Evolutionary conservation across 495 filamentous ascomycete genomes (phyloP).

Genomic region (Talaromyces stipitatus): DNA sequence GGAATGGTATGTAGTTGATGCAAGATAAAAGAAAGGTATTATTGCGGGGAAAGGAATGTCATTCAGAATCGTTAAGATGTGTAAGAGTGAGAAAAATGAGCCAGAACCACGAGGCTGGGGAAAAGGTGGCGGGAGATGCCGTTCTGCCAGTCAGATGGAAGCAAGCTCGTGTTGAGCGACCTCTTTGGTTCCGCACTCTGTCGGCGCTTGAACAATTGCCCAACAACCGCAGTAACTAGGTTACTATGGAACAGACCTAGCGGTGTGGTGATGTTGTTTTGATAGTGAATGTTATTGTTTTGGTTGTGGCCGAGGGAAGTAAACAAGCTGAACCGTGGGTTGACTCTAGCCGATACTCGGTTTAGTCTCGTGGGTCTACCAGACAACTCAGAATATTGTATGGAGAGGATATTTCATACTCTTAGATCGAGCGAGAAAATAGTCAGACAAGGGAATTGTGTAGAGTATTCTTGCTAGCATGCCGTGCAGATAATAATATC

Average conservation of each 20-base stretch:
- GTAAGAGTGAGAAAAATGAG: not conserved
- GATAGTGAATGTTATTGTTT: not conserved
- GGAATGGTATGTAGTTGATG: not conserved
- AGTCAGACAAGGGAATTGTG: too few species aligned
- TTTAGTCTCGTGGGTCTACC: not conserved
- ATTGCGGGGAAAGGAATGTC: not conserved
- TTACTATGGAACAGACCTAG: not conserved
- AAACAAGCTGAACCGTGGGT: constrained; percentile 7
- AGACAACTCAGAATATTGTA: not conserved
- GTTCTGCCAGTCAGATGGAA: not conserved
- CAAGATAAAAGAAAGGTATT: not conserved
- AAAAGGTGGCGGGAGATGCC: constrained; percentile 6
- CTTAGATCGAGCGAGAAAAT: too few species aligned
- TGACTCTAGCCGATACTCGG: not conserved
- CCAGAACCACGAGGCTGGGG: constrained; percentile 6
- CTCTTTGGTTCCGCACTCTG: too few species aligned
- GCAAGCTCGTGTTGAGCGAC: too few species aligned
- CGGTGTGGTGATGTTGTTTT: not conserved
- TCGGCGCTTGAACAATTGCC: too few species aligned
- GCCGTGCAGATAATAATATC: too few species aligned
- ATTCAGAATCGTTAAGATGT: not conserved
- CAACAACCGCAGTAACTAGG: not conserved
- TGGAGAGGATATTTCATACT: too few species aligned
- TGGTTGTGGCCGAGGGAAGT: not conserved
- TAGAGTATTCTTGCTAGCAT: too few species aligned